Evolutionary conservation across 495 filamentous ascomycete species (phyloP).

Genomic region (Ascobolus immersus): DNA sequence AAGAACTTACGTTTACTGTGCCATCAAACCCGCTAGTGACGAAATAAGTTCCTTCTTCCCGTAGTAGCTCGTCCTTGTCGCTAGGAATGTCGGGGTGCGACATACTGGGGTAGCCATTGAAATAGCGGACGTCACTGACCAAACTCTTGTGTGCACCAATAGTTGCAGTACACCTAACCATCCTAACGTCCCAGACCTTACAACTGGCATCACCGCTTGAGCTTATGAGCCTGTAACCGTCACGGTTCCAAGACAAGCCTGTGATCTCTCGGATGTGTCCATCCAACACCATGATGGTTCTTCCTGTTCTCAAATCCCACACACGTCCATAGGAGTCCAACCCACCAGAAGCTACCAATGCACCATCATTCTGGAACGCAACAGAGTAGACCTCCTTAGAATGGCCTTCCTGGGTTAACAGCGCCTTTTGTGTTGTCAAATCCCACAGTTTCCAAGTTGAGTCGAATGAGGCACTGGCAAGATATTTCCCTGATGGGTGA

Average conservation of each 20-base stretch:
- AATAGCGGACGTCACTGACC: slow-evolving; percentile 85
- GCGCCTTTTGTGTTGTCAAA: slow-evolving; percentile 53
- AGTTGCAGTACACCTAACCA: slow-evolving; percentile 53
- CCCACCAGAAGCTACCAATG: slow-evolving; percentile 66
- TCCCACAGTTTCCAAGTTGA: slow-evolving; percentile 98
- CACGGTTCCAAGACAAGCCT: slow-evolving; percentile 70
- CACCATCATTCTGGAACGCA: slow-evolving; percentile 71
- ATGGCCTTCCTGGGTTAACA: slow-evolving; percentile 84
- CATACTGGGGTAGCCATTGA: slow-evolving; percentile 39
- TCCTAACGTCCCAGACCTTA: slow-evolving; percentile 91
- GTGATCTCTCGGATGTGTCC: slow-evolving; percentile 68
- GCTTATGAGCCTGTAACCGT: slow-evolving; percentile 67
- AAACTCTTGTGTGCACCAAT: slow-evolving; percentile 81
- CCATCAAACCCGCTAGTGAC: slow-evolving; percentile 81
- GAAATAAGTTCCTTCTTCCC: slow-evolving; percentile 64
- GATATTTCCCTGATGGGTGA: slow-evolving; percentile 71
- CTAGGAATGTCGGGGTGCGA: not conserved
- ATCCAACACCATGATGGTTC: slow-evolving; percentile 88
- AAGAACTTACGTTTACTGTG: slow-evolving; percentile 38
- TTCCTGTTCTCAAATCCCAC: slow-evolving; percentile 86
- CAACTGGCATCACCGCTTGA: slow-evolving; percentile 88
- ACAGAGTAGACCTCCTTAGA: slow-evolving; percentile 74
- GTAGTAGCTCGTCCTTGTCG: slow-evolving; percentile 16
- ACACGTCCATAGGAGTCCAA: slow-evolving; percentile 84
- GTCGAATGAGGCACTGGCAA: slow-evolving; percentile 84